A percentile compares a stretch with the other conserved stretches of the same genome.
phyloP scores from a whole-genome alignment of 169 alveolate species.

The Plasmodium sp. region DNA sequence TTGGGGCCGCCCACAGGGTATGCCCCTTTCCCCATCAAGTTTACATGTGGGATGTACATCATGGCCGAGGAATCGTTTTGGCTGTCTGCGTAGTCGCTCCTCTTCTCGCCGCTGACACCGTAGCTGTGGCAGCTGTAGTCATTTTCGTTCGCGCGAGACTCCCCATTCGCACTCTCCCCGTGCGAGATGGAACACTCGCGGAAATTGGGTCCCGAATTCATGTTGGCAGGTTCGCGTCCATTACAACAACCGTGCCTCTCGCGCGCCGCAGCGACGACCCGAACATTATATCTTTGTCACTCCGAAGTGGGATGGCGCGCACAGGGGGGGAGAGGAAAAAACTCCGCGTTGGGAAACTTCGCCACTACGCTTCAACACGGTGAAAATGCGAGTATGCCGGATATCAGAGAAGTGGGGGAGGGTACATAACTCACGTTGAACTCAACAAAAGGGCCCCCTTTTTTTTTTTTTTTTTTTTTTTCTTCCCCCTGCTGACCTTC shows the following conservation, averaged over 20 bases:
- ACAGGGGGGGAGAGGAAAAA: background rate
- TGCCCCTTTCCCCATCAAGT: background rate
- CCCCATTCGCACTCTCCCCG: background rate
- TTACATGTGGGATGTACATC: background rate
- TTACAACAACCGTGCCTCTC: background rate
- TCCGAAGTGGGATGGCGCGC: background rate
- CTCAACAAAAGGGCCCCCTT: background rate
- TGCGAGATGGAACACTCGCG: background rate
- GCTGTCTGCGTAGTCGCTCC: background rate
- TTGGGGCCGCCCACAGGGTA: background rate
- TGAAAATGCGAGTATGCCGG: background rate
- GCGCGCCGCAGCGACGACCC: background rate
- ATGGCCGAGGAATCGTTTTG: background rate
- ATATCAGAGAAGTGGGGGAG: background rate
- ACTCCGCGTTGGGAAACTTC: background rate
- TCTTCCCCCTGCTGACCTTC: background rate
- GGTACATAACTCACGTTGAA: background rate
- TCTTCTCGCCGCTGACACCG: background rate
- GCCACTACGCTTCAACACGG: background rate
- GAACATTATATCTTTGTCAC: background rate
- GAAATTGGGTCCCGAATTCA: background rate
- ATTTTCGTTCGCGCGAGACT: background rate
- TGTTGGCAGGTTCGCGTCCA: background rate
- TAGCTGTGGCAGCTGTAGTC: background rate
- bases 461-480: no score